Conservation (phyloP, 495 filamentous ascomycete species). For the Neurospora sublineolata region DNA sequence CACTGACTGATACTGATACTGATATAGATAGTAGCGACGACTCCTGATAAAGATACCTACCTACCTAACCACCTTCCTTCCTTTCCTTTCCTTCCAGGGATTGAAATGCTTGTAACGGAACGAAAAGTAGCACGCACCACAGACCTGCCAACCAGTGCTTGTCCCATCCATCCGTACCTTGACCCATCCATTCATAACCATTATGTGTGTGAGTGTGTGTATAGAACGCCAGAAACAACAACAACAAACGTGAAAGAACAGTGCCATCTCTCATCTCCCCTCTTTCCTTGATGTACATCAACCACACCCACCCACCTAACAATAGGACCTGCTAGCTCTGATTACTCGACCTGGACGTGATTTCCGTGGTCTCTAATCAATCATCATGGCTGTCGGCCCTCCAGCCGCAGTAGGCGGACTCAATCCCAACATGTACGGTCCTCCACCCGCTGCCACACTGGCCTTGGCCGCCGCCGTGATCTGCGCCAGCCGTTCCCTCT, state of each 20-base stretch:
- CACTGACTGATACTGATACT: no score
- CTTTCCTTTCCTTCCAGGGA: no score
- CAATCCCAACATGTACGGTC: not conserved
- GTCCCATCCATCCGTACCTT: no score
- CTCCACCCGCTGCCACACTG: not conserved
- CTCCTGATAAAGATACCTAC: no score
- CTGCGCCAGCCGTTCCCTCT: slow-evolving; percentile 27
- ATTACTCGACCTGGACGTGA: no score
- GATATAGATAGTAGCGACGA: no score
- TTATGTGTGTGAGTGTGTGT: not conserved
- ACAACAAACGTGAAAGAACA: not conserved
- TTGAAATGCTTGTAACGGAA: no score
- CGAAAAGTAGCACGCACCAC: no score
- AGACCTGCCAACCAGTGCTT: no score
- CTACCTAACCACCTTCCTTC: no score
- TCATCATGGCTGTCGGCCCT: not conserved
- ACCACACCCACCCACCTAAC: not conserved
- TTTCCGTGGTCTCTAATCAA: not conserved
- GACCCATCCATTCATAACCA: not conserved
- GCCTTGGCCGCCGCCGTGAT: slow-evolving; percentile 3
- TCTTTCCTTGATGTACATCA: not conserved
- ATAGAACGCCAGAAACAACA: not conserved
- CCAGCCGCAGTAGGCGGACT: not conserved
- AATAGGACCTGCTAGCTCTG: not conserved
- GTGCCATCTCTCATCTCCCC: not conserved